Evolutionary conservation across 1,284 basidiomycete genomes (phyloP).

Genomic region (Cryptococcus deneoformans): DNA sequence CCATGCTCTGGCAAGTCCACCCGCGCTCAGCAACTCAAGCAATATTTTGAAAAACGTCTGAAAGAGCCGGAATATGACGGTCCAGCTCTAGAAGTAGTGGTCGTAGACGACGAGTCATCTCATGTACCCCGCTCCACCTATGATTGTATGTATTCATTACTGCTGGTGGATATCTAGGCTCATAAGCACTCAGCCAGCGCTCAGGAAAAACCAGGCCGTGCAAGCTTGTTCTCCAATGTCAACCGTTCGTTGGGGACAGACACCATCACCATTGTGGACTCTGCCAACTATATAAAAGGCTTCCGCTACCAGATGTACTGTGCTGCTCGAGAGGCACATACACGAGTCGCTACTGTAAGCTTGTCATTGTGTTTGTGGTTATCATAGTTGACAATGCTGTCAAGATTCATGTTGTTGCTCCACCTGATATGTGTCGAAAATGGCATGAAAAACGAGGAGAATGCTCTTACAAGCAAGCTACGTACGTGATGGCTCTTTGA

Average conservation of each 20-base stretch:
- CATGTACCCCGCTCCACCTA: constrained; percentile 67
- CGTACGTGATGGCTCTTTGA: constrained; percentile 56
- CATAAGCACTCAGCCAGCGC: constrained; percentile 60
- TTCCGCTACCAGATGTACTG: constrained; percentile 98
- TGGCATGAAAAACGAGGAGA: constrained; percentile 62
- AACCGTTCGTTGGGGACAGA: constrained; percentile 69
- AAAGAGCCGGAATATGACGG: constrained; percentile 56
- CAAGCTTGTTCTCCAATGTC: constrained; percentile 78
- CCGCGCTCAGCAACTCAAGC: constrained; percentile 65
- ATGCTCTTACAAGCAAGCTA: constrained; percentile 63
- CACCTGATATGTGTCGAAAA: constrained; percentile 68
- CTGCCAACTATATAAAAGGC: constrained; percentile 93
- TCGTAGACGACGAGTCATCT: constrained; percentile 77
- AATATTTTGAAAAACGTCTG: constrained; percentile 60
- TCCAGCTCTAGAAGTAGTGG: constrained; percentile 57
- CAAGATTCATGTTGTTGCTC: constrained; percentile 63
- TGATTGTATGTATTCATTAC: constrained; percentile 58
- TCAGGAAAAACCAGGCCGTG: constrained; percentile 85
- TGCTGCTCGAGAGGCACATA: constrained; percentile 80
- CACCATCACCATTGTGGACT: constrained; percentile 83
- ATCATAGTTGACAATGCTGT: background rate
- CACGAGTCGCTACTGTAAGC: constrained; percentile 83
- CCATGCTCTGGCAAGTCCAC: constrained; percentile 82
- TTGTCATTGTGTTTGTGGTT: background rate
- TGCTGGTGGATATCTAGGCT: background rate